Evolutionary conservation across 768 basidiomycete genomes (phyloP), one percentile per base, ranked within the genome.

Genomic region (Termitomyces titanicus): DNA sequence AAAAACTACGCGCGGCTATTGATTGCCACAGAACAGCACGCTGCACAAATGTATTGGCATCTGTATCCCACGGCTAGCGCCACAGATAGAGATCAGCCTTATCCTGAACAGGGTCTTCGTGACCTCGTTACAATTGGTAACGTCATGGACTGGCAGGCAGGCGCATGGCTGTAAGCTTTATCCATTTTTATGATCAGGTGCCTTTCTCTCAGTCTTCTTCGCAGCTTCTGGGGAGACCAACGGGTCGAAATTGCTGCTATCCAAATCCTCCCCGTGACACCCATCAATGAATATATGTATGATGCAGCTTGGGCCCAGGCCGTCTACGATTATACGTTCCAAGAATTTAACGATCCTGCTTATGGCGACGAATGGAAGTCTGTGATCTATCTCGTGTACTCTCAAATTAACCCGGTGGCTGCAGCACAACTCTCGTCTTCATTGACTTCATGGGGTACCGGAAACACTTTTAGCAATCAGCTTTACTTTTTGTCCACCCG

Each of bases 11-110:
- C 71, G 8, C 68, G 68, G 1, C 60, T 72, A n/a, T 57, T 72
- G 34, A 54, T 70, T 45, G 71, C 71, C 9, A 71, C 61, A 15
- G 71, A 72, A 56, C 66, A 68, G 42, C 67, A 70, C 18, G 70
- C 68, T 43, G 65, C 67, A 22, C 69, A 70, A 54, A 53, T 68
- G 17, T 72, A 72, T 55, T 72, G 71, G 71, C 71, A 72, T 51
- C 38, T 72, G 57, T 70, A 72, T 51, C 71, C 71, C 20, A 57
- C 62, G 22, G 62, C 65, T 20, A 64, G 61, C 44, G 49, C 64
- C 7, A 70, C 58, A 50, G 68, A 64, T 53, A 62, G 68, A 20
- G 70, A 73, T 49, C 66, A 70, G 18, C 69, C 70, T 31, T 72
- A 71, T 53, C 71, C 70, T 2, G 70, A 71, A 51, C 61, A 63